Evolutionary conservation across 2,329 filamentous ascomycete genomes (phyloP), one percentile per base, ranked within the genome.

Genomic region (Parastagonospora avenae): DNA sequence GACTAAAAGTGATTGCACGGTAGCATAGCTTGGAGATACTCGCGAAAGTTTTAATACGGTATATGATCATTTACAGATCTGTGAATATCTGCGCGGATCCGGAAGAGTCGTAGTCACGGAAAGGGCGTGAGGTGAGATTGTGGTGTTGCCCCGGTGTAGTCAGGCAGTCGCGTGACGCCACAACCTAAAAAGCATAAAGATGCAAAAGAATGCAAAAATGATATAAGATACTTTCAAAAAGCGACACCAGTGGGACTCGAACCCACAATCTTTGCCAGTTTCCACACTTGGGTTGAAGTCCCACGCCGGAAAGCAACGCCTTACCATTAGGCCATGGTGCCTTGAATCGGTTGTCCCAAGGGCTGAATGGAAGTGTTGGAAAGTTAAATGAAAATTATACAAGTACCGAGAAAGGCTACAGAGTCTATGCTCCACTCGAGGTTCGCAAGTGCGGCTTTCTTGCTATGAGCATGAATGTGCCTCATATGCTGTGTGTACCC

Each of bases 311-410:
- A 75, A 75, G 72, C 70, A 74, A 73, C 72, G 70, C 72, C 71
- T 74, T 75, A 73, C 72, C 72, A 75, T 75, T 75, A 74, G 72
- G 72, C 72, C 72, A 75, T 66, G 68, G 64, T 68, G 69, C 68
- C 68, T 29, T 36, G n/a, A n/a, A 28, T 51, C 35, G 32, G 33
- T 33, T 15, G 30, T 32, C 16, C 14, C 14, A 30, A 29, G 42
- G 31, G 28, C 31, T 51, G 42, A 24, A 37, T 52, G 44, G 46
- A 36, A 15, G 37, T 24, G 44, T 50, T 55, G n/a, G 10, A 2
- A 39, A 36, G 24, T 16, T 50, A 44, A 8, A 11, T 50, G 41
- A 8, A 11, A 35, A 32, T 30, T 4, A 29, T 50, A 54, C 52
- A 46, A 7, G 12, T 29, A 24, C 40, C 45, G 31, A n/a, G 2